phyloP scores from a whole-genome alignment of 148 eudicot genomes.

The Chenopodium berlandieri region DNA sequence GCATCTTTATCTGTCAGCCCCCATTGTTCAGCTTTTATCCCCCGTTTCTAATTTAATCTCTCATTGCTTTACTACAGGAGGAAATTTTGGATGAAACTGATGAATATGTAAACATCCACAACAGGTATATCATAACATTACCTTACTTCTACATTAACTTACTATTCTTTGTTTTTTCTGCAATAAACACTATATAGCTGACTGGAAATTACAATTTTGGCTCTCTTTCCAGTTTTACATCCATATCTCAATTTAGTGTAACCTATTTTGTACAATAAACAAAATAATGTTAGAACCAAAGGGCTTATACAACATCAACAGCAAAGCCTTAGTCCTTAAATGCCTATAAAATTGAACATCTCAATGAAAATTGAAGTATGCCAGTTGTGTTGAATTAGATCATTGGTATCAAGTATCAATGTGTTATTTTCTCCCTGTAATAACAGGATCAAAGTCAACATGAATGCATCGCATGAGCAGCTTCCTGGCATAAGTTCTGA shows the following conservation, averaged over 20 bases:
- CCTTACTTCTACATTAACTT: neutral
- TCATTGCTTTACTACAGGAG: conserved; percentile 51
- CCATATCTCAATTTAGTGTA: neutral
- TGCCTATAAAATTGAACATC: no score
- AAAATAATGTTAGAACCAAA: no score
- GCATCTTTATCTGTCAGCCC: no score
- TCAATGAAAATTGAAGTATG: no score
- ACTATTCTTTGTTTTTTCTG: neutral
- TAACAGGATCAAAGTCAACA: conserved; percentile 92
- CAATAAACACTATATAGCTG: neutral
- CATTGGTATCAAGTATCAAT: neutral
- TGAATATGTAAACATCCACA: conserved; percentile 95
- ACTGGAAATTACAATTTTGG: neutral
- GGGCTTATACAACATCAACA: no score
- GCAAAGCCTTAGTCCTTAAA: no score
- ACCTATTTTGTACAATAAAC: no score
- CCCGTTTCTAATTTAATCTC: conserved; percentile 14
- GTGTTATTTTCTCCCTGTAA: neutral
- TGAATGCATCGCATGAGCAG: conserved; percentile 72
- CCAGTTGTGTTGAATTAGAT: neutral
- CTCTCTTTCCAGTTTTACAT: neutral
- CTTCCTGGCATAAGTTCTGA: conserved; percentile 36
- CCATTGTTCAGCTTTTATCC: neutral
- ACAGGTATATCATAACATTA: conserved; percentile 48
- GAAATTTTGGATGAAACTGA: conserved; percentile 98